Evolutionary conservation across 768 basidiomycete genomes (phyloP).

Genomic region (Tricholoma sp.): DNA sequence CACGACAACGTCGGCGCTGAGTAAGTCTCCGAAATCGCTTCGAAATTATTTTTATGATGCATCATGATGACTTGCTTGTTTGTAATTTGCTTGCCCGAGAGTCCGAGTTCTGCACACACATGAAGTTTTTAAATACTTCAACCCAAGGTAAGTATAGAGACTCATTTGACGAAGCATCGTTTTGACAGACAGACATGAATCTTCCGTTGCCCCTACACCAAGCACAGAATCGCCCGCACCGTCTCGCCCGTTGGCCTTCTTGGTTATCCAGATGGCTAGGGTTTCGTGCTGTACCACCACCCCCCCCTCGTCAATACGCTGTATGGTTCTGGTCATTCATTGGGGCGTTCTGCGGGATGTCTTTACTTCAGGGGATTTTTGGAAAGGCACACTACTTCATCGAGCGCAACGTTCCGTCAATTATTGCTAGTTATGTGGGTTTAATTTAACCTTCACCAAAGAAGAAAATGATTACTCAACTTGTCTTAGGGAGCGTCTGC

Average conservation of each 20-base stretch:
- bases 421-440: conserved; percentile 46
- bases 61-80: too few species aligned
- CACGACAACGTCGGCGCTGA: too few species aligned
- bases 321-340: conserved; percentile 51
- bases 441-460: neutral
- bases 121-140: too few species aligned
- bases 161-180: too few species aligned
- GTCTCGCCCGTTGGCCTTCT: conserved; percentile 29
- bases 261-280: conserved; percentile 41
- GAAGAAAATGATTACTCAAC: neutral
- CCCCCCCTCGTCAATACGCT: conserved; percentile 27
- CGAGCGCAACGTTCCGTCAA: conserved; percentile 37
- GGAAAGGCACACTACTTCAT: conserved; percentile 44
- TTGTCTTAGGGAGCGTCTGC: conserved; percentile 45
- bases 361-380: conserved; percentile 46
- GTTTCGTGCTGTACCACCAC: conserved; percentile 31
- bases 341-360: conserved; percentile 45
- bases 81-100: too few species aligned
- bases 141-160: too few species aligned
- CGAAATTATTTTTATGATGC: too few species aligned
- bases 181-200: too few species aligned
- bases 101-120: too few species aligned
- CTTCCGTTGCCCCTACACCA: too few species aligned
- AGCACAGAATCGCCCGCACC: conserved; percentile 2
- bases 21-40: too few species aligned